Base-by-base conservation (phyloP, 768 basidiomycete species). In the Termitomyces sp. region DNA sequence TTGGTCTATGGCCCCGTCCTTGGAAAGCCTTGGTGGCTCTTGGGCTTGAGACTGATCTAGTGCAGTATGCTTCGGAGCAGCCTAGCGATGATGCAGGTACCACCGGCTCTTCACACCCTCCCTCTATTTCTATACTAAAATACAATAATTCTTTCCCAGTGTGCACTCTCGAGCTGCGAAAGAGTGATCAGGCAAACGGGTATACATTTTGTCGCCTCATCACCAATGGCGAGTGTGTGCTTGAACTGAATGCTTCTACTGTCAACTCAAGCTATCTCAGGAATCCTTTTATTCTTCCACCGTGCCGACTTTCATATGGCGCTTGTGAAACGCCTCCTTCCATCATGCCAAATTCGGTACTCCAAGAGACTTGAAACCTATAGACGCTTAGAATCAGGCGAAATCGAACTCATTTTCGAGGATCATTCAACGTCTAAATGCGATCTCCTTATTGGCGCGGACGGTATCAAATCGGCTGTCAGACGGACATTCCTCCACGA, bases 291-390 rank as follows among this genome's bases (percentile, higher is more conserved):
- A 23, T 54, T 65, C n/a, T 69, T 83, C 54, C 82, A 82, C 61
- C 76, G 82, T 13, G 74, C 79, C 2, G 76, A 79, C 50, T 76
- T 84, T 38, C 79, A 82, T 32, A 59, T 67, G 20, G 71, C 71
- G 15, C 65, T 84, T 18, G 63, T 83, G 12, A 65, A 70, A 5
- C 66, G 74, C 49, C 58, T 83, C 32, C 60, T 68, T 1, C 54
- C 71, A 1, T 64, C 64, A 0, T 71, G 66, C 57, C 68, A 63
- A 15, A 67, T 68, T 6, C 69, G 75, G 50, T 71, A 73, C 5
- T 70, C 71, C 12, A 79, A 77, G 58, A 77, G 74, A 18, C 70
- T 84, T 3, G 59, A 66, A 15, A 70, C 72, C 0, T 82, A 78
- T 56, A 60, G 50, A 3, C 71, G 74, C 49, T 35, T 55, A n/a